These are phyloP conservation scores for Groenewaldozyma salmanticensis DNA, from an alignment of 805 yeast genomes.

Conservation along the genomic window DNA sequence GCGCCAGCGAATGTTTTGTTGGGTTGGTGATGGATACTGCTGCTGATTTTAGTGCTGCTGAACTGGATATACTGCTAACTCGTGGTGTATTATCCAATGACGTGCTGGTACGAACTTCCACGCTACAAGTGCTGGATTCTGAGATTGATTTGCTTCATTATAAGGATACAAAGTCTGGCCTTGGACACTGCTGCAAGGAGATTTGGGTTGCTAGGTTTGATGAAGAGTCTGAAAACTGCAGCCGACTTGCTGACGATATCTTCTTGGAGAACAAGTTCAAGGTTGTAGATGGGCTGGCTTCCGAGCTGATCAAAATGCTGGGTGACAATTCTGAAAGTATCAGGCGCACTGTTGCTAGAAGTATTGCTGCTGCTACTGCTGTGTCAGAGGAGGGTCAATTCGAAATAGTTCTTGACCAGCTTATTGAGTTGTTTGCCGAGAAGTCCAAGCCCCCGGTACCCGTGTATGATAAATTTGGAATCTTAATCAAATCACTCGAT, in stretches of 20 bases:
- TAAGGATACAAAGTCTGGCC: constrained; percentile 24
- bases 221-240: constrained; percentile 47
- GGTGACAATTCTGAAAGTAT: constrained; percentile 53
- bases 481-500: constrained; percentile 43
- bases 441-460: constrained; percentile 71
- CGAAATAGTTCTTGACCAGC: constrained; percentile 29
- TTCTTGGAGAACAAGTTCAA: constrained; percentile 67
- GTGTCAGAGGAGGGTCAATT: constrained; percentile 15
- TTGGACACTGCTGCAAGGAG: constrained; percentile 38
- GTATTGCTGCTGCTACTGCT: constrained; percentile 52
- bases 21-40: constrained; percentile 72
- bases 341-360: constrained; percentile 61
- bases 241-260: constrained; percentile 60
- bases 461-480: constrained; percentile 67
- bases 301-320: constrained; percentile 39
- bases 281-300: constrained; percentile 38
- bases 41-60: constrained; percentile 29
- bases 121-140: constrained; percentile 76
- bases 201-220: constrained; percentile 74
- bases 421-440: constrained; percentile 48
- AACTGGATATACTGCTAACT: constrained; percentile 30
- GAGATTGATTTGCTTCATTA: constrained; percentile 47
- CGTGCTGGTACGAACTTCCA: constrained; percentile 63
- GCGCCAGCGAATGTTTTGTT: constrained; percentile 74
- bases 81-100: constrained; percentile 50